phyloP scores from a whole-genome alignment of 768 basidiomycete genomes.

The Serendipita sp. region DNA sequence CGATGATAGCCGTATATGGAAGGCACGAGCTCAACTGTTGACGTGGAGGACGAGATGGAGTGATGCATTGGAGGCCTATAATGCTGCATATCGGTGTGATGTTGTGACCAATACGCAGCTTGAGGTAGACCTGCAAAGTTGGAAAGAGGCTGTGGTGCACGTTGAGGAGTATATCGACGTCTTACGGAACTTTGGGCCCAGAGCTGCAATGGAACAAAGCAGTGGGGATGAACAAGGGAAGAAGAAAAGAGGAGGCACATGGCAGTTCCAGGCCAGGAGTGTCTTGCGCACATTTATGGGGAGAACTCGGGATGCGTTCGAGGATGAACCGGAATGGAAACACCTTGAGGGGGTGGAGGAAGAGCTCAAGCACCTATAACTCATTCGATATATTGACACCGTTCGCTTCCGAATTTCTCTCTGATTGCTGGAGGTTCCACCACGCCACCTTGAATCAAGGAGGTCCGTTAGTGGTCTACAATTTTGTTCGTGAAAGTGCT shows the following conservation, averaged over 20 bases:
- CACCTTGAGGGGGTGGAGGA: slow-evolving; percentile 48
- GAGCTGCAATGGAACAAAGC: slow-evolving; percentile 22
- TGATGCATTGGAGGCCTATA: not conserved
- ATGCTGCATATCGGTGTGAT: slow-evolving; percentile 32
- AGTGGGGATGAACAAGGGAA: slow-evolving; percentile 13
- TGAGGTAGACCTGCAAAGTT: slow-evolving; percentile 53
- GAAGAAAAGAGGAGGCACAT: slow-evolving; percentile 32
- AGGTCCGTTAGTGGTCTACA: too few relatives aligned
- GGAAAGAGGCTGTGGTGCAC: slow-evolving; percentile 61
- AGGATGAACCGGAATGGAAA: slow-evolving; percentile 76
- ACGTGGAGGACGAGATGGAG: slow-evolving; percentile 2
- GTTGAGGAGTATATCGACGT: slow-evolving; percentile 76
- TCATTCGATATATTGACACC: too few relatives aligned
- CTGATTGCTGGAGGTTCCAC: too few relatives aligned
- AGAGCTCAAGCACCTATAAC: slow-evolving; percentile 32
- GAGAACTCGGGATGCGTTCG: slow-evolving; percentile 62
- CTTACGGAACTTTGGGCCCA: slow-evolving; percentile 67
- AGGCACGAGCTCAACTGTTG: slow-evolving; percentile 18
- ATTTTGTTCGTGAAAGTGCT: too few relatives aligned
- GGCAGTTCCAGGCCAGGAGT: slow-evolving; percentile 77
- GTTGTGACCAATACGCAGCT: slow-evolving; percentile 71
- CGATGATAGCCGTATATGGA: slow-evolving; percentile 50
- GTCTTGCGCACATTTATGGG: slow-evolving; percentile 82
- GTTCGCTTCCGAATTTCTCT: too few relatives aligned
- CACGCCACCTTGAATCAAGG: too few relatives aligned